A percentile compares a stretch with the other conserved stretches of the same genome.
Conservation (phyloP, 148 eudicot genomes). For the Pharnaceum exiguum region DNA sequence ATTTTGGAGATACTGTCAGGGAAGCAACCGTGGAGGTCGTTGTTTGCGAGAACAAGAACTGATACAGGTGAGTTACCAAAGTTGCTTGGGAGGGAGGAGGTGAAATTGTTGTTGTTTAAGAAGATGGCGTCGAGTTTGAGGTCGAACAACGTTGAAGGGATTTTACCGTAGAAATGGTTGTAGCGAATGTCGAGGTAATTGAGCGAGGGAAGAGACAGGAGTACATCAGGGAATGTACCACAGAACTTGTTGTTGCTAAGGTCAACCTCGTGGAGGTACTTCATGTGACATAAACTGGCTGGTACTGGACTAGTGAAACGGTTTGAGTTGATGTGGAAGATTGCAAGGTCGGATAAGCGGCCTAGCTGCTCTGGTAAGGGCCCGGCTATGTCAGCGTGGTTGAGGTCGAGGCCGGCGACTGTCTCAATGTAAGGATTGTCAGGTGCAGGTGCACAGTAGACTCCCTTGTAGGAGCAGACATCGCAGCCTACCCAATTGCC, state of each 20-base stretch:
- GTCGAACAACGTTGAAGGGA: constrained; percentile 47
- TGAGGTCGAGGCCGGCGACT: constrained; percentile 81
- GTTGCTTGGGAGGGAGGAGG: constrained; percentile 33
- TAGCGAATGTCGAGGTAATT: constrained; percentile 64
- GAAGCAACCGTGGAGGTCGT: constrained; percentile 54
- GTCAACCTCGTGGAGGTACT: constrained; percentile 53
- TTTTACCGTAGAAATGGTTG: constrained; percentile 42
- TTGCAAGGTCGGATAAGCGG: constrained; percentile 51
- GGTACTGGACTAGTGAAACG: constrained; percentile 51
- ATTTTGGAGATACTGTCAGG: constrained; percentile 48
- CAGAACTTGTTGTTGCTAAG: constrained; percentile 61
- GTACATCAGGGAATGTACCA: constrained; percentile 50
- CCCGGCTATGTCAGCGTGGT: constrained; percentile 54
- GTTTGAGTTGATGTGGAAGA: constrained; percentile 75
- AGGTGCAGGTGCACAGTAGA: constrained; percentile 66
- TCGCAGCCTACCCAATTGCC: constrained; percentile 51
- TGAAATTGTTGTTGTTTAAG: constrained; percentile 56
- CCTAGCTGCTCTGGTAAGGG: constrained; percentile 49
- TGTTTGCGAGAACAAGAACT: constrained; percentile 58
- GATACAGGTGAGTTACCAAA: constrained; percentile 59
- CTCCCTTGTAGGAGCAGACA: constrained; percentile 69
- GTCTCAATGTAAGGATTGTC: constrained; percentile 37
- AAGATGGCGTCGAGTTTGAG: constrained; percentile 61
- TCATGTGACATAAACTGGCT: constrained; percentile 26
- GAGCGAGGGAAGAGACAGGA: constrained; percentile 27